Conservation (phyloP, 2,329 filamentous ascomycete species). For the Penicillium sp. region DNA sequence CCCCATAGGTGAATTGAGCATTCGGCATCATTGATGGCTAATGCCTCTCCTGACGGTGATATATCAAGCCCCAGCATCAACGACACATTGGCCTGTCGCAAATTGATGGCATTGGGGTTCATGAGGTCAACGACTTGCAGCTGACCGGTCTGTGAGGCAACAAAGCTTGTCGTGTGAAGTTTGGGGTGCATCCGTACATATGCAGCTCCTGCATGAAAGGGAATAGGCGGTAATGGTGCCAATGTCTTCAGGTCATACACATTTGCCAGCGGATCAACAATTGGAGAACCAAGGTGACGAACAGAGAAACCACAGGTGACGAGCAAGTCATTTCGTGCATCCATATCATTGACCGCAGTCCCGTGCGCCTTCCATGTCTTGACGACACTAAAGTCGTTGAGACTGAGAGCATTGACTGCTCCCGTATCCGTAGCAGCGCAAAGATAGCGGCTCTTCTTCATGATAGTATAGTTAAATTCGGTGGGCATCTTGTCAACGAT, state of each 20-base stretch:
- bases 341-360: conserved; percentile 91
- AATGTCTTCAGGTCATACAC: conserved; percentile 94
- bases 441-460: conserved; percentile 84
- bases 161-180: conserved; percentile 90
- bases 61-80: conserved; percentile 80
- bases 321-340: conserved; percentile 90
- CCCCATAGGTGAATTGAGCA: conserved; percentile 84
- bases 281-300: conserved; percentile 72
- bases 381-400: conserved; percentile 70
- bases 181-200: conserved; percentile 96
- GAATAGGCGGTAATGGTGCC: conserved; percentile 81
- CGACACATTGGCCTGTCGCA: conserved; percentile 76
- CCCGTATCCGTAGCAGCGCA: conserved; percentile 85
- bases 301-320: conserved; percentile 93
- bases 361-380: conserved; percentile 90
- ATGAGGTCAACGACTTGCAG: conserved; percentile 95
- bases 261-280: conserved; percentile 89
- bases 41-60: conserved; percentile 79
- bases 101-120: conserved; percentile 83
- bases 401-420: conserved; percentile 80
- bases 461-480: conserved; percentile 77
- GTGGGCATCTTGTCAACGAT: conserved; percentile 70
- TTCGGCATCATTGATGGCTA: conserved; percentile 76
- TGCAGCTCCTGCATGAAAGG: conserved; percentile 86
- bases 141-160: conserved; percentile 86